Evolutionary conservation across 768 basidiomycete species (phyloP), one percentile per base, ranked within the genome.

Genomic region (Russula abietina): DNA sequence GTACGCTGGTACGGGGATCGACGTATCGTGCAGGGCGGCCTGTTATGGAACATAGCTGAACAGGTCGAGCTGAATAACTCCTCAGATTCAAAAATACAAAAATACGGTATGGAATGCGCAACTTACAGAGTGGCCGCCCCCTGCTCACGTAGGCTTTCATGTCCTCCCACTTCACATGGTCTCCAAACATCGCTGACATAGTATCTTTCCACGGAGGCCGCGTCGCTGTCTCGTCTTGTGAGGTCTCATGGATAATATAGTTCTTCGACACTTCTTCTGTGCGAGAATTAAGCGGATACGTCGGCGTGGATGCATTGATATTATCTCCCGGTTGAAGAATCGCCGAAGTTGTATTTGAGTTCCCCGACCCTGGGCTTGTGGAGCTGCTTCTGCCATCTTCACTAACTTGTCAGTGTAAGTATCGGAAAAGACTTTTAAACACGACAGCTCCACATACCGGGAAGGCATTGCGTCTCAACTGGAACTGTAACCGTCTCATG

Each of bases 181-280:
- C 79, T 2, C 95, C 93, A 68, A 98, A 92, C 76, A 96, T 79
- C 1, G 91, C 86, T 8, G 79, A 69, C 87, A 94, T 89, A 12
- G 88, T 91, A 33, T 87, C 83, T 52, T 75, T 77, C 88, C 89
- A 88, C 0, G 73, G 70, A 0, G 88, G 86, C 61, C 83, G 83
- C 0, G 76, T 72, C 0, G 74, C 72, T 5, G 75, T 76, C 26
- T 78, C 74, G 1, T 73, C 70, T 64, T 87, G 83, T 2, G 74
- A 76, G 3, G 78, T 55, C 67, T 89, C 87, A 69, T 91, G 86
- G 2, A 91, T 73, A 3, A 92, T 73, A 67, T 91, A 91, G 69
- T 86, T 89, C 69, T 83, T 88, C 7, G 81, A 73, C 1, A 84
- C 79, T 11, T 76, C 82, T 69, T 85, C 83, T 9, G 68, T 77